These are phyloP conservation scores for Torrubiellomyces zombiae DNA, from an alignment of 2,329 filamentous ascomycete genomes.

Conservation along the genomic window DNA sequence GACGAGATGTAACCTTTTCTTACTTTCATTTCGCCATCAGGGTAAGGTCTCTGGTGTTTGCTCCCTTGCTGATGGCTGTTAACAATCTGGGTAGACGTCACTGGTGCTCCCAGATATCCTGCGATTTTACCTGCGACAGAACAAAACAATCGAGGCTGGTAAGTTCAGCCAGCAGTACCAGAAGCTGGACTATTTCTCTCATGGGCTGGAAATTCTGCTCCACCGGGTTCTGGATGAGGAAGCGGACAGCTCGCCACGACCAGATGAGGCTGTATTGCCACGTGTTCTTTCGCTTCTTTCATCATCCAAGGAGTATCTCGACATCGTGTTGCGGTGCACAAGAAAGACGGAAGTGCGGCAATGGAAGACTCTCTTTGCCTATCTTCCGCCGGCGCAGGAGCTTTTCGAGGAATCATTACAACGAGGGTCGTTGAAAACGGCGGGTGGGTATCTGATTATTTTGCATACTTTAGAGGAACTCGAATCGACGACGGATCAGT, in stretches of 20 bases:
- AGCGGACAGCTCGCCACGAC: slow-evolving; percentile 53
- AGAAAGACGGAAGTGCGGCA: slow-evolving; percentile 91
- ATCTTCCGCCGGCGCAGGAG: slow-evolving; percentile 77
- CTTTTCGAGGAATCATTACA: slow-evolving; percentile 86
- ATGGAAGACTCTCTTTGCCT: slow-evolving; percentile 85
- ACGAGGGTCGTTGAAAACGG: slow-evolving; percentile 78
- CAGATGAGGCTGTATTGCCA: slow-evolving; percentile 47
- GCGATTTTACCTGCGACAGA: slow-evolving; percentile 58
- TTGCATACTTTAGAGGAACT: slow-evolving; percentile 68
- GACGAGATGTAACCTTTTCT: slow-evolving; percentile 79
- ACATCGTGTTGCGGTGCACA: slow-evolving; percentile 92
- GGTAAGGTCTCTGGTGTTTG: slow-evolving; percentile 32
- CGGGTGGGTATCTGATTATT: slow-evolving; percentile 89
- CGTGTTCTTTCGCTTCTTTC: slow-evolving; percentile 47
- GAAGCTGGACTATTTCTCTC: slow-evolving; percentile 76
- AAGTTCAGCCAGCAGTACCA: slow-evolving; percentile 74
- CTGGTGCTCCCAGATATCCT: slow-evolving; percentile 83
- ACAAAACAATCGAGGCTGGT: slow-evolving; percentile 65
- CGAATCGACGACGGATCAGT: slow-evolving; percentile 53
- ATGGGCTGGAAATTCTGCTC: slow-evolving; percentile 79
- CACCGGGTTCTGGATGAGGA: slow-evolving; percentile 92
- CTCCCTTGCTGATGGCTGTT: not conserved
- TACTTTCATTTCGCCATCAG: slow-evolving; percentile 78
- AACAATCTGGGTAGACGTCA: slow-evolving; percentile 46
- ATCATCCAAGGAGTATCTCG: slow-evolving; percentile 71